Evolutionary conservation across 2,329 filamentous ascomycete genomes (phyloP).

Genomic region (Alternaria tenuissima): DNA sequence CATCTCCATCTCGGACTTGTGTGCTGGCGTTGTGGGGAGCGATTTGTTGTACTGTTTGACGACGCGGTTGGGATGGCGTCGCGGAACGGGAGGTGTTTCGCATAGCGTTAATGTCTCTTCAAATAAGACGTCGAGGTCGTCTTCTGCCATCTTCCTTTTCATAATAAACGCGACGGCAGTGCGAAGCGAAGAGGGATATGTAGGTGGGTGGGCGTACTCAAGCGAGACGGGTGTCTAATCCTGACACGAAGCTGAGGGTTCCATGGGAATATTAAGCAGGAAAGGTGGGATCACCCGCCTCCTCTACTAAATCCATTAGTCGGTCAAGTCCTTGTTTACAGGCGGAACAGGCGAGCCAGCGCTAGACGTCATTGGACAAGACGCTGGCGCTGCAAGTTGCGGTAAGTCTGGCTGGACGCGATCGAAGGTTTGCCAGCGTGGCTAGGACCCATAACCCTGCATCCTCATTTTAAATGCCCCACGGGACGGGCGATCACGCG

Average conservation of each 20-base stretch:
- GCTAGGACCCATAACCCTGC: slow-evolving; percentile 28
- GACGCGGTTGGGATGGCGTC: slow-evolving; percentile 23
- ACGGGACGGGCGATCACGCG: slow-evolving; percentile 6
- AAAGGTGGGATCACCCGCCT: slow-evolving; percentile 31
- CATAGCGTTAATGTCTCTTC: slow-evolving; percentile 21
- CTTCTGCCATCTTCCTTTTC: slow-evolving; percentile 20
- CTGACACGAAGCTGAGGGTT: slow-evolving; percentile 28
- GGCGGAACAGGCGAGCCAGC: slow-evolving; percentile 25
- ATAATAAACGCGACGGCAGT: slow-evolving; percentile 14
- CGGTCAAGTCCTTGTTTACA: slow-evolving; percentile 28
- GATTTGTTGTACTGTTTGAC: slow-evolving; percentile 26
- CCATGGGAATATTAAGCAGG: slow-evolving; percentile 29
- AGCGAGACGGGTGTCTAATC: slow-evolving; percentile 22
- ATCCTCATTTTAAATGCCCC: slow-evolving; percentile 17
- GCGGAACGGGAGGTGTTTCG: slow-evolving; percentile 29
- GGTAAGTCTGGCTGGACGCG: slow-evolving; percentile 21
- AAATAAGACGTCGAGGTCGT: slow-evolving; percentile 21
- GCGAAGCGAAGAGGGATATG: slow-evolving; percentile 7
- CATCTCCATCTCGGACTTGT: slow-evolving; percentile 17
- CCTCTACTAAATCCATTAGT: slow-evolving; percentile 19
- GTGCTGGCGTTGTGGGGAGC: slow-evolving; percentile 17
- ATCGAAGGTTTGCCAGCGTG: slow-evolving; percentile 26
- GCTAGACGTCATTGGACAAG: slow-evolving; percentile 29
- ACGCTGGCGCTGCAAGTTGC: slow-evolving; percentile 12
- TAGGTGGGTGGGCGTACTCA: slow-evolving; percentile 12